Conservation (phyloP, 768 basidiomycete genomes). For the Rhodosporidiobolus odoratus region DNA sequence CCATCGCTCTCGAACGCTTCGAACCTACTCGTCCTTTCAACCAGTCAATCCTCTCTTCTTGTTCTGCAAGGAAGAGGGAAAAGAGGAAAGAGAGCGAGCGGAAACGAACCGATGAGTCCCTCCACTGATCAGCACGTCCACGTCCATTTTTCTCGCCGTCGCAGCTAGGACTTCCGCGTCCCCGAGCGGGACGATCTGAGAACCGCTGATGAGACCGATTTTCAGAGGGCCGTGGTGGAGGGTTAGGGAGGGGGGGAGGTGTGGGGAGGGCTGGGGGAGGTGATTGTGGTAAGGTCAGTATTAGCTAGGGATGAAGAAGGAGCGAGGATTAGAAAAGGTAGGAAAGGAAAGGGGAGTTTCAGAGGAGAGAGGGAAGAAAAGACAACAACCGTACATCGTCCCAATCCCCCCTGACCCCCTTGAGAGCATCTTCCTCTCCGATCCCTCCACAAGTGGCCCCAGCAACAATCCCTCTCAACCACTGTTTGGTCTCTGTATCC, state of each 20-base stretch:
- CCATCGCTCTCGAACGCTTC: constrained; percentile 87
- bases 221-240: constrained; percentile 77
- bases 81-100: not conserved
- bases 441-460: constrained; percentile 91
- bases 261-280: constrained; percentile 43
- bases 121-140: constrained; percentile 87
- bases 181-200: constrained; percentile 85
- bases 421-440: constrained; percentile 85
- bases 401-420: constrained; percentile 87
- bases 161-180: constrained; percentile 84
- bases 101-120: constrained; percentile 80
- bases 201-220: constrained; percentile 89
- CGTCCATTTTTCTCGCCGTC: constrained; percentile 92
- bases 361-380: not conserved
- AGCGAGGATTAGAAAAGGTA: not conserved
- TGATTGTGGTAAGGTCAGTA: not conserved
- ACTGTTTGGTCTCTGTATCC: constrained; percentile 97
- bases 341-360: not conserved
- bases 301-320: too few relatives aligned
- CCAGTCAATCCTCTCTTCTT: too few relatives aligned
- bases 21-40: constrained; percentile 50
- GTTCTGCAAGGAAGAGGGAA: not conserved
- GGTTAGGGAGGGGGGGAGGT: constrained; percentile 72
- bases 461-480: too few relatives aligned
- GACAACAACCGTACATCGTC: constrained; percentile 83